Evolutionary conservation across 495 filamentous ascomycete genomes (phyloP).

Genomic region (Chaetomidium leptoderma): DNA sequence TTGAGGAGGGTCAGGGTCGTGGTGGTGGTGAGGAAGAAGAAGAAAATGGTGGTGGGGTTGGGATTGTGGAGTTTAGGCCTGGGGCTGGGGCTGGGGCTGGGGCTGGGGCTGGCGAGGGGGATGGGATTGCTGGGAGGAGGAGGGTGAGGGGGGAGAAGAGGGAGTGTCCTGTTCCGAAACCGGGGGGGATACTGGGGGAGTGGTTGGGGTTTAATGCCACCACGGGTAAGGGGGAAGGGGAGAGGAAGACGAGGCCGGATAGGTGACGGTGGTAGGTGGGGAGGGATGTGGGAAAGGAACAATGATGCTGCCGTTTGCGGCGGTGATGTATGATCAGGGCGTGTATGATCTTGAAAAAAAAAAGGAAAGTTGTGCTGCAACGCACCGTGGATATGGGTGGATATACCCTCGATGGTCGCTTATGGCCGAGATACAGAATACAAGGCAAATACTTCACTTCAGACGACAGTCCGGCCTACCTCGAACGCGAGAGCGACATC

Average conservation of each 20-base stretch:
- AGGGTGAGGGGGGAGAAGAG: slow-evolving; percentile 25
- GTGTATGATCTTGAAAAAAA: not conserved
- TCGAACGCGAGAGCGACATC: no score
- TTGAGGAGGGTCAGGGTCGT: not conserved
- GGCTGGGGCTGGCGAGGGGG: slow-evolving; percentile 12
- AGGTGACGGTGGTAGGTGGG: slow-evolving; percentile 16
- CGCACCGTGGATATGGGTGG: not conserved
- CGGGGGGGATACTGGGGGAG: slow-evolving; percentile 66
- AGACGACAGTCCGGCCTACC: not conserved
- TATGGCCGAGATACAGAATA: not conserved
- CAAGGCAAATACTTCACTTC: not conserved
- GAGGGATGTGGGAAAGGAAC: not conserved
- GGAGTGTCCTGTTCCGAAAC: slow-evolving; percentile 84
- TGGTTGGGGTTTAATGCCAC: slow-evolving; percentile 61
- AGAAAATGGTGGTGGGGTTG: slow-evolving; percentile 38
- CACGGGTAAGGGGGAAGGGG: not conserved
- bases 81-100: slow-evolving; percentile 13
- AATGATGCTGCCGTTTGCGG: not conserved
- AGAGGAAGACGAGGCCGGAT: slow-evolving; percentile 19
- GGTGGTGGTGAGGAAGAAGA: not conserved
- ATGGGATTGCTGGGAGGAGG: not conserved
- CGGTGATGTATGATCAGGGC: not conserved
- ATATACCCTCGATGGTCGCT: not conserved
- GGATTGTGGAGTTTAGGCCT: slow-evolving; percentile 29
- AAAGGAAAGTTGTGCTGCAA: not conserved